These are phyloP conservation scores for Colletotrichum aenigma DNA, from an alignment of 2,329 filamentous ascomycete genomes.

Conservation along the genomic window DNA sequence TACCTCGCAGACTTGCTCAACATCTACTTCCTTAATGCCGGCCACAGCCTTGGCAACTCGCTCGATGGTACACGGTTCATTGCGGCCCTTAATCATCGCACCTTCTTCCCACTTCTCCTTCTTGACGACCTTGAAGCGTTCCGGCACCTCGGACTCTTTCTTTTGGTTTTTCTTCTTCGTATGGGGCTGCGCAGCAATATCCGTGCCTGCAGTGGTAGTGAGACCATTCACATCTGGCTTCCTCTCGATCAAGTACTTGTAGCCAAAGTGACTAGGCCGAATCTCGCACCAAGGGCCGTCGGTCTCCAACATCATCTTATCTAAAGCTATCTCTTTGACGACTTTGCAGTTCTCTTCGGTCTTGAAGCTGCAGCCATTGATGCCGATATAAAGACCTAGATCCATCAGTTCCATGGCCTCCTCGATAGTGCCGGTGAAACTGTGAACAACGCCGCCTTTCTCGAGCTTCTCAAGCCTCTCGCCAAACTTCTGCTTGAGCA, in stretches of 20 bases:
- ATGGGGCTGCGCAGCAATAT: conserved; percentile 28
- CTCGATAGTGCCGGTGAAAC: conserved; percentile 86
- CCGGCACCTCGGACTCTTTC: conserved; percentile 69
- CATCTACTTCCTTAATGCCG: conserved; percentile 76
- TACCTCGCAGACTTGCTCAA: conserved; percentile 86
- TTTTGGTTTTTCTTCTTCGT: conserved; percentile 56
- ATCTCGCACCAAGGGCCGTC: conserved; percentile 99
- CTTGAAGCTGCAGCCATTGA: conserved; percentile 97
- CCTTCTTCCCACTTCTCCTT: conserved; percentile 94
- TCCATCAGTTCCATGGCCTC: conserved; percentile 84
- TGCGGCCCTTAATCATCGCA: conserved; percentile 90
- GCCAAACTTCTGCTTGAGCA: conserved; percentile 66
- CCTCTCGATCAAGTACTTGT: conserved; percentile 65
- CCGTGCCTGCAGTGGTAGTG: conserved; percentile 15
- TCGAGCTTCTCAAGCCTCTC: conserved; percentile 68
- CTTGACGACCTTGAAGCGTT: conserved; percentile 83
- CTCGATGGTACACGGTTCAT: conserved; percentile 88
- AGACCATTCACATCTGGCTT: conserved; percentile 32
- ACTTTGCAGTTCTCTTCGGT: conserved; percentile 89
- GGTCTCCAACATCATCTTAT: conserved; percentile 90
- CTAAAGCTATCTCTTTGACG: conserved; percentile 77
- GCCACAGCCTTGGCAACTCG: conserved; percentile 90
- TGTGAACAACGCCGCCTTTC: conserved; percentile 86
- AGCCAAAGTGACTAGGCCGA: conserved; percentile 83
- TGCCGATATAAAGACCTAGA: conserved; percentile 86